Base-by-base conservation (phyloP, 2,329 filamentous ascomycete genomes). In the Daldinia eschscholtzii region DNA sequence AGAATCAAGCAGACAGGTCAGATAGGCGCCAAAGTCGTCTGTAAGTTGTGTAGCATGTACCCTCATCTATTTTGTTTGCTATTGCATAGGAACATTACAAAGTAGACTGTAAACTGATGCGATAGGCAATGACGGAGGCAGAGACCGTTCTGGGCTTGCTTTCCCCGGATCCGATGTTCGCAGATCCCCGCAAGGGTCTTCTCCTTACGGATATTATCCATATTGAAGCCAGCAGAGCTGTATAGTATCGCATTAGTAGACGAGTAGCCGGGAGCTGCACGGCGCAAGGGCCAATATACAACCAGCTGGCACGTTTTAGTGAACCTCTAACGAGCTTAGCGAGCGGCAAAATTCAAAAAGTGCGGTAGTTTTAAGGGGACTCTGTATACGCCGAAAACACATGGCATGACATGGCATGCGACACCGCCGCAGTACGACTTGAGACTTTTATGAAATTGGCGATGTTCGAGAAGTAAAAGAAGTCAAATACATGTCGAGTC, bases 191-290 rank as follows among this genome's bases (percentile, higher is more conserved):
- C 70, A 65, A 64, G 67, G 70, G 62, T 70, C 42, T 56, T 61
- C 60, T 62, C 61, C 64, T 50, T 68, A 65, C 44, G 52, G 56
- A 72, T 65, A 72, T 72, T 70, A 67, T 70, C 69, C 67, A 72
- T 60, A 72, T 67, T 52, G 48, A 39, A 62, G 57, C n/a, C 26
- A 15, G 28, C 28, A 64, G 13, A 42, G 61, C 12, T 15, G 23
- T 66, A 63, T 69, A 63, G 37, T 57, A 30, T 57, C n/a, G 35
- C 33, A 63, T 15, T 39, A 39, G 12, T 39, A 39, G 35, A 39
- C 12, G 20, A 55, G 46, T 23, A 65, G 50, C 55, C 68, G 65
- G 41, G 46, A 46, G 35, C 48, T 61, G 46, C 44, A 65, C 56
- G 60, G 57, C 55, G 57, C 57, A 65, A 70, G 57, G 50, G 56